Evolutionary conservation across 2,329 filamentous ascomycete genomes (phyloP).

Genomic region (Fusarium sororula): DNA sequence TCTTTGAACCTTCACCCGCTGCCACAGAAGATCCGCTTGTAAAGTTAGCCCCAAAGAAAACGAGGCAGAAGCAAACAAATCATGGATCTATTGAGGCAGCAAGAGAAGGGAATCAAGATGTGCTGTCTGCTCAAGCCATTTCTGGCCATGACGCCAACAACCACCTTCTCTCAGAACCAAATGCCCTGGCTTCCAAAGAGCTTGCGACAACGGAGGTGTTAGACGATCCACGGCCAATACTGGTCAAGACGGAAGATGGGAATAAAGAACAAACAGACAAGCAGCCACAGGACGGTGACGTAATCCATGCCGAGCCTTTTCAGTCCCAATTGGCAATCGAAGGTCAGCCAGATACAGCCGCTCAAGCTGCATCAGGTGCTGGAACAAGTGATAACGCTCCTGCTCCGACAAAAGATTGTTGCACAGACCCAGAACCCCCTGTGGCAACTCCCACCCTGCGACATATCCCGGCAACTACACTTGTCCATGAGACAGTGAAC

Average conservation of each 20-base stretch:
- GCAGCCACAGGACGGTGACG: neutral
- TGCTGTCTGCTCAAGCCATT: neutral
- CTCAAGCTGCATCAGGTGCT: neutral
- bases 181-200: neutral
- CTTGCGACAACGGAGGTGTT: neutral
- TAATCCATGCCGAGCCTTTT: neutral
- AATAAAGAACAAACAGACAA: constrained; percentile 28
- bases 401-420: neutral
- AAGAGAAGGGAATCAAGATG: neutral
- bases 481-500: neutral
- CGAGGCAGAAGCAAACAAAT: constrained; percentile 39
- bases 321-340: neutral
- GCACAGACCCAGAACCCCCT: neutral
- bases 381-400: neutral
- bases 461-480: neutral
- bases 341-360: neutral
- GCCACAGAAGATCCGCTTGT: neutral
- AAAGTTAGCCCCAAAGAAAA: constrained; percentile 40
- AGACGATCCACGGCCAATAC: neutral
- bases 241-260: neutral
- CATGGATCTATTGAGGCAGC: neutral
- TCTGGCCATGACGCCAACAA: neutral
- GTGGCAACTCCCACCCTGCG: neutral
- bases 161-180: neutral
- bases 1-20: neutral